These are phyloP conservation scores for Trametes pubescens DNA, from an alignment of 1,284 basidiomycete species.

Conservation along the genomic window DNA sequence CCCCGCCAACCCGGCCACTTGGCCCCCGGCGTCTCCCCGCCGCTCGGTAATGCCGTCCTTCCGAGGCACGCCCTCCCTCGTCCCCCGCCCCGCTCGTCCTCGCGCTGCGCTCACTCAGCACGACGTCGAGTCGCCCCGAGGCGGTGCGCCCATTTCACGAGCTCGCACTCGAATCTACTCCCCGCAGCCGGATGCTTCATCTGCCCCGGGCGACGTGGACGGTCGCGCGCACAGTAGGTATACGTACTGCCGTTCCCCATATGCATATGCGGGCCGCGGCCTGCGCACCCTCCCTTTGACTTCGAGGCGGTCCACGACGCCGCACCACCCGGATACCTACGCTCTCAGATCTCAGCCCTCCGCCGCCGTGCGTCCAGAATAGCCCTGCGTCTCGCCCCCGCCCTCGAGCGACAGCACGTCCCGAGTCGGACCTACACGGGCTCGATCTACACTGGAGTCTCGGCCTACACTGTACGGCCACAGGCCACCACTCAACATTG, in stretches of 20 bases:
- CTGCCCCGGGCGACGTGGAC: constrained; percentile 2
- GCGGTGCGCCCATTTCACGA: constrained; percentile 5
- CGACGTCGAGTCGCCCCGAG: background rate
- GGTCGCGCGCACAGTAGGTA: background rate
- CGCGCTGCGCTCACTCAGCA: constrained; percentile 12
- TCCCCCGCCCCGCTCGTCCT: background rate
- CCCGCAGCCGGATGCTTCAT: constrained; percentile 9
- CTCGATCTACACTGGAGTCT: background rate
- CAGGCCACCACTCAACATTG: background rate
- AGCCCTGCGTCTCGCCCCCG: constrained; percentile 9
- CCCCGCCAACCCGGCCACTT: constrained; percentile 8
- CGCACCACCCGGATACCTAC: constrained; percentile 8
- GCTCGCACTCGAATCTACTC: background rate
- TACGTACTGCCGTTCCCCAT: background rate
- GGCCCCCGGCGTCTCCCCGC: constrained; percentile 12
- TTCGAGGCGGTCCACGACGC: constrained; percentile 15
- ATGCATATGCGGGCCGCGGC: constrained; percentile 10
- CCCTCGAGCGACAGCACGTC: background rate
- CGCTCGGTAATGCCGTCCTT: constrained; percentile 16
- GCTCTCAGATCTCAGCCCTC: background rate
- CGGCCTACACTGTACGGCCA: background rate
- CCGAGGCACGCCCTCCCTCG: constrained; percentile 12
- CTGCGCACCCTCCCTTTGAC: constrained; percentile 8
- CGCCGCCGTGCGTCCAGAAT: constrained; percentile 1
- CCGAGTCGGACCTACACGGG: background rate